A percentile compares a stretch with the other conserved stretches of the same genome.
Conservation (phyloP, 768 basidiomycete species). For the Mycena capillaripes region DNA sequence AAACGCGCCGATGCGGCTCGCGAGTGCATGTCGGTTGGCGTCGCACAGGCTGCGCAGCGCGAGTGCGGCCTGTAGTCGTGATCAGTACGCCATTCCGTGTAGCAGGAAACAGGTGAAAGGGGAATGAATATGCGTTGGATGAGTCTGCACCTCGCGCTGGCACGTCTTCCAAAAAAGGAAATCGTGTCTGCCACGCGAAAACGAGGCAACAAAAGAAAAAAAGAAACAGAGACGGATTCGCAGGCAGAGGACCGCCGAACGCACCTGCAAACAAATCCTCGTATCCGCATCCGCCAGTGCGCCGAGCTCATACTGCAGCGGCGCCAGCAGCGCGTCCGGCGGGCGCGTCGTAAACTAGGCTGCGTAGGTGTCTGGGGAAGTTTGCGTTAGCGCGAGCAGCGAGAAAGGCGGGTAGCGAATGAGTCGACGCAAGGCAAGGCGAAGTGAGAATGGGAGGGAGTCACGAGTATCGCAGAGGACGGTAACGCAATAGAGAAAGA, state of each 20-base stretch:
- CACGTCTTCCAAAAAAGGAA: neutral
- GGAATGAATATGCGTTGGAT: neutral
- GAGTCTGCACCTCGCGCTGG: too few species aligned
- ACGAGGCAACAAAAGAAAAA: conserved; percentile 36
- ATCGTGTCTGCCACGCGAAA: conserved; percentile 47
- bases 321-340: conserved; percentile 17
- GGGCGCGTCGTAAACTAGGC: conserved; percentile 29
- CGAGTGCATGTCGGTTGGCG: conserved; percentile 86
- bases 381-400: neutral
- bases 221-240: conserved; percentile 57
- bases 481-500: neutral
- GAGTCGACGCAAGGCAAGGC: neutral
- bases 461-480: neutral
- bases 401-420: too few species aligned
- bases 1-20: conserved; percentile 88
- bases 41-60: conserved; percentile 91
- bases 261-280: conserved; percentile 58
- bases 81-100: neutral
- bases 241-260: conserved; percentile 42
- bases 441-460: neutral
- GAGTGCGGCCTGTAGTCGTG: conserved; percentile 73
- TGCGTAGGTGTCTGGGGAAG: conserved; percentile 27
- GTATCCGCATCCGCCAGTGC: conserved; percentile 27
- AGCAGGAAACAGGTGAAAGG: neutral
- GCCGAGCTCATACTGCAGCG: conserved; percentile 31